Conservation (phyloP, 768 basidiomycete species). For the Leccinum longicurvipes region DNA sequence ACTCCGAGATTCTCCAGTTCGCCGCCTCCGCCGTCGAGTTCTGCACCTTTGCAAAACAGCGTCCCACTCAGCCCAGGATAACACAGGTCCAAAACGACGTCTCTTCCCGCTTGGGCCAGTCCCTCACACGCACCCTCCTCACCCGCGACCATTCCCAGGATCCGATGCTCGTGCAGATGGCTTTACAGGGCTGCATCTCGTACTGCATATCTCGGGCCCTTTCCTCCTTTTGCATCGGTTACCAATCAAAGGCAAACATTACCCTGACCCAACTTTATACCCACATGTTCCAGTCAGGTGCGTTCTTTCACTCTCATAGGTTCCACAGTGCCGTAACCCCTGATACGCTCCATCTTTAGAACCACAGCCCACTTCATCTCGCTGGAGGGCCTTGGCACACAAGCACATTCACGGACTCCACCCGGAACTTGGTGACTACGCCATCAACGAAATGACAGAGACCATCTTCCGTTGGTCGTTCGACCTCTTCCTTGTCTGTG, state of each 20-base stretch:
- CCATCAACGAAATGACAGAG: constrained; percentile 68
- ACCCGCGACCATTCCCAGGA: constrained; percentile 70
- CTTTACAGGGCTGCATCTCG: constrained; percentile 67
- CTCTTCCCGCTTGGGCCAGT: constrained; percentile 57
- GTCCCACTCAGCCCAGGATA: constrained; percentile 38
- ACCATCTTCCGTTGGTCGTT: constrained; percentile 71
- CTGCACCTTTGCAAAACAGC: constrained; percentile 48
- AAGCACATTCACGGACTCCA: constrained; percentile 64
- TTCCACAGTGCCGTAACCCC: constrained; percentile 13
- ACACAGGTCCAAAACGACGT: constrained; percentile 58
- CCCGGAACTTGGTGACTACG: constrained; percentile 62
- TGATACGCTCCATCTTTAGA: constrained; percentile 37
- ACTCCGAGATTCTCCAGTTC: constrained; percentile 78
- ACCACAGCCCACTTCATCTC: constrained; percentile 73
- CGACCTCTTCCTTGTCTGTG: constrained; percentile 64
- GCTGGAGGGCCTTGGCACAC: constrained; percentile 75
- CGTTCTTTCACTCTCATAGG: constrained; percentile 14
- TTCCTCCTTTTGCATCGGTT: constrained; percentile 70
- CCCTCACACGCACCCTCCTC: constrained; percentile 57
- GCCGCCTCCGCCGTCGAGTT: constrained; percentile 72
- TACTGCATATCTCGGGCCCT: constrained; percentile 66
- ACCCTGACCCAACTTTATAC: constrained; percentile 60
- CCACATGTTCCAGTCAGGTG: constrained; percentile 55
- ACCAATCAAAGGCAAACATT: constrained; percentile 65
- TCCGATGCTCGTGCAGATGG: constrained; percentile 73